Conservation (phyloP, 2,329 filamentous ascomycete genomes). For the Venturia carpophila region DNA sequence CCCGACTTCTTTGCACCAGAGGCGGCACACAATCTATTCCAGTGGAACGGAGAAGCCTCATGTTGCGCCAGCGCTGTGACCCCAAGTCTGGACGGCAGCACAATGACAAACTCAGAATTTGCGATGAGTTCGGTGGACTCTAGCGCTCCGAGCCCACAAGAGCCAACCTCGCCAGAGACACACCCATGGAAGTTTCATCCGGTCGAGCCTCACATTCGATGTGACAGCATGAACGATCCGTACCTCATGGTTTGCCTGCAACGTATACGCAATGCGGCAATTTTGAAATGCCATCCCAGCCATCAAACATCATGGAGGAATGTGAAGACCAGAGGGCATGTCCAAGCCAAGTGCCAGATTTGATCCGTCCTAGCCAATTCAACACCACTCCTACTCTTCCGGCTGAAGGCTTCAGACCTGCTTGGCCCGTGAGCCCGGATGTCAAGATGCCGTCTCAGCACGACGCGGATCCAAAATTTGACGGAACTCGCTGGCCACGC, state of each 20-base stretch:
- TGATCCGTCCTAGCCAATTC: neutral
- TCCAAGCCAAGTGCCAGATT: neutral
- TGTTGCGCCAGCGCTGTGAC: neutral
- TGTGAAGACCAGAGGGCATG: neutral
- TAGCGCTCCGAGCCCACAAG: neutral
- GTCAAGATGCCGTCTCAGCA: neutral
- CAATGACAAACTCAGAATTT: neutral
- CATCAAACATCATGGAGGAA: neutral
- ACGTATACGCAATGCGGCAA: neutral
- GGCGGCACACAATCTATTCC: neutral
- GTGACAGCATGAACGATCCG: neutral
- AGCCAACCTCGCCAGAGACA: conserved; percentile 5
- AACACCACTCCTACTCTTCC: neutral
- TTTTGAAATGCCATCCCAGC: neutral
- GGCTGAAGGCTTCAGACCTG: neutral
- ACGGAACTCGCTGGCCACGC: neutral
- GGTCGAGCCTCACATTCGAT: conserved; percentile 2
- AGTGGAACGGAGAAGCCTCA: neutral
- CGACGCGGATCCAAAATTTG: neutral
- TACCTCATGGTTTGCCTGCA: neutral
- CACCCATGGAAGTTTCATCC: neutral
- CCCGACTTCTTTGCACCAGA: neutral
- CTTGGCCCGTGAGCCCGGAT: neutral
- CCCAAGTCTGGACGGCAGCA: conserved; percentile 2
- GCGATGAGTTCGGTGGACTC: conserved; percentile 9